Base-by-base conservation (phyloP, 169 alveolate genomes). In the Cryptosporidium parvum region DNA sequence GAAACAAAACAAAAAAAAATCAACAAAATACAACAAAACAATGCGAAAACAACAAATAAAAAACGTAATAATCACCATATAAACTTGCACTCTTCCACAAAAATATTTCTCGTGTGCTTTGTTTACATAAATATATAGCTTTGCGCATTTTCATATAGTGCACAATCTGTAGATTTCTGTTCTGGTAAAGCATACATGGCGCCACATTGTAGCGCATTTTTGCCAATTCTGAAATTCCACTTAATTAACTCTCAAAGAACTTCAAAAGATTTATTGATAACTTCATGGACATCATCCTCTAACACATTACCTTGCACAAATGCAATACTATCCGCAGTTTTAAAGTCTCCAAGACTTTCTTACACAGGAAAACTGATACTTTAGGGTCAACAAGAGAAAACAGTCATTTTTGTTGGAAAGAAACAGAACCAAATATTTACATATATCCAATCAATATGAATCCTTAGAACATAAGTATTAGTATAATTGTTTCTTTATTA, bases 11-110 rank as follows among this genome's bases (percentile, higher is more conserved):
- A 16, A 21, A 56, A 56, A 56, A 56, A 53, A 18, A 37, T 37
- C 9, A 37, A 53, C 26, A 56, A 56, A 56, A 56, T 9, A 56
- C 29, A 56, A 56, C 67, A 56, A 56, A 56, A n/a, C 67, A 56
- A 56, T 26, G 67, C 14, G 8, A 56, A 42, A 56, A n/a, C 23
- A 8, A 23, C 23, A 9, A 56, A 56, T 56, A 16, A 56, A 56
- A 56, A n/a, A 53, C 35, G 21, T 8, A 23, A n/a, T 5, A 48
- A 48, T 48, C 21, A 3, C 56, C 56, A 14, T 3, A 14, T 16
- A 14, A 48, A 48, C 56, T 16, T 48, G 56, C 21, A 23, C 1
- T 23, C 18, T 56, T 56, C 67, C 67, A 56, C 16, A 23, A n/a
- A n/a, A 8, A 23, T 9, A 56, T 4, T 9, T 8, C 23, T 37